These are phyloP conservation scores for Pluteus cervinus DNA, from an alignment of 768 basidiomycete genomes.

Conservation along the genomic window DNA sequence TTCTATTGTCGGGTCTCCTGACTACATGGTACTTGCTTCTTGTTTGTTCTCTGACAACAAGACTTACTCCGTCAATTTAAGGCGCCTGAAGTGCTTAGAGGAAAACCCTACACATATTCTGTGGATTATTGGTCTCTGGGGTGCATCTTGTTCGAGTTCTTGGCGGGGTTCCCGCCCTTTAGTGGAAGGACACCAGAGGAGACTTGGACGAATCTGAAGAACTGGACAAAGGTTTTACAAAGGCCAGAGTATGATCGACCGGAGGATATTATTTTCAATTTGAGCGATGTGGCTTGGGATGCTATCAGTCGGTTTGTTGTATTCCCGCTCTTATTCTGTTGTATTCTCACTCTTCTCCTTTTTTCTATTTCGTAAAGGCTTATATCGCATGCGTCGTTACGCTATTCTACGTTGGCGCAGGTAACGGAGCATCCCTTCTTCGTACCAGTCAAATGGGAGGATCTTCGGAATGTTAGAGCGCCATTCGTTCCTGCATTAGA, in stretches of 20 bases:
- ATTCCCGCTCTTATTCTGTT: background rate
- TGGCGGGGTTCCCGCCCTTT: slow-evolving; percentile 97
- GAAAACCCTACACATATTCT: slow-evolving; percentile 90
- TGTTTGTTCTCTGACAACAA: background rate
- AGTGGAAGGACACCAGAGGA: slow-evolving; percentile 94
- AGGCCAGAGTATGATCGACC: slow-evolving; percentile 93
- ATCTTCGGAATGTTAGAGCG: slow-evolving; percentile 67
- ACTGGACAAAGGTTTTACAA: slow-evolving; percentile 91
- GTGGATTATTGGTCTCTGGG: slow-evolving; percentile 99
- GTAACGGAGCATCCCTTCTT: slow-evolving; percentile 84
- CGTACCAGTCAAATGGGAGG: slow-evolving; percentile 65
- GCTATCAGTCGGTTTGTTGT: slow-evolving; percentile 71
- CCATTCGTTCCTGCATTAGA: slow-evolving; percentile 95
- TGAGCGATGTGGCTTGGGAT: slow-evolving; percentile 91
- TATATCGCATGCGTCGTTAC: slow-evolving; percentile 80
- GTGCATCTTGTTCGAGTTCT: slow-evolving; percentile 96
- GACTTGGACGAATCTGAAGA: slow-evolving; percentile 98
- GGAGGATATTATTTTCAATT: slow-evolving; percentile 95
- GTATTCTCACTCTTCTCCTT: slow-evolving; percentile 3
- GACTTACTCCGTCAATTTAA: slow-evolving; percentile 11
- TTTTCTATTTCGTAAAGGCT: slow-evolving; percentile 38
- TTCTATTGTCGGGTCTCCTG: slow-evolving; percentile 95
- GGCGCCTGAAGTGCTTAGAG: slow-evolving; percentile 88
- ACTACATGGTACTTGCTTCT: slow-evolving; percentile 76
- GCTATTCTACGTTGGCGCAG: slow-evolving; percentile 69